phyloP scores from a whole-genome alignment of 495 filamentous ascomycete genomes.

The Corynascus novoguineensis region DNA sequence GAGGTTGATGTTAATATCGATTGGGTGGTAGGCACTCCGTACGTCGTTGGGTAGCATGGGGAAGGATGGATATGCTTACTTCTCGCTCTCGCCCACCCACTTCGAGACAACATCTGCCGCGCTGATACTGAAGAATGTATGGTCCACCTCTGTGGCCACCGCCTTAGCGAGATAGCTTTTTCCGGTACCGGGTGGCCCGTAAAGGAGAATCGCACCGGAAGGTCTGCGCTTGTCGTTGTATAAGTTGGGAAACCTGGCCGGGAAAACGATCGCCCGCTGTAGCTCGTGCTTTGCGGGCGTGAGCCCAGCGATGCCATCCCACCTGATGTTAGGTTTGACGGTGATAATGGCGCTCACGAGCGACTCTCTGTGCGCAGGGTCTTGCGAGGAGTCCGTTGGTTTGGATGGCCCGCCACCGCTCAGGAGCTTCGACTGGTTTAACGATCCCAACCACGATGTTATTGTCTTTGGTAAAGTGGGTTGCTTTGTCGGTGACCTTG shows the following conservation, averaged over 20 bases:
- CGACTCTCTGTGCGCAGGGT: background rate
- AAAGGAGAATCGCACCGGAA: constrained; percentile 93
- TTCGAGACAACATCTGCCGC: constrained; percentile 87
- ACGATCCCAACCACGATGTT: background rate
- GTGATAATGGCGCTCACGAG: constrained; percentile 66
- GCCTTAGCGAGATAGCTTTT: constrained; percentile 92
- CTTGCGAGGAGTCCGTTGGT: background rate
- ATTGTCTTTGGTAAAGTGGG: background rate
- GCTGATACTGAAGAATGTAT: constrained; percentile 60
- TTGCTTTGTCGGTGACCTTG: background rate
- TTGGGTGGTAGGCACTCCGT: too few relatives aligned
- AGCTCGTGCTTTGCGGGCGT: constrained; percentile 87
- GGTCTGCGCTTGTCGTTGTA: constrained; percentile 90
- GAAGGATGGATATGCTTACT: constrained; percentile 34
- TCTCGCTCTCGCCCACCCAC: constrained; percentile 96
- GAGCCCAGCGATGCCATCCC: constrained; percentile 92
- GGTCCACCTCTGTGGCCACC: constrained; percentile 32
- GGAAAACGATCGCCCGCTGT: constrained; percentile 90
- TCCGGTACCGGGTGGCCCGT: constrained; percentile 89
- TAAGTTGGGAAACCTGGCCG: constrained; percentile 89
- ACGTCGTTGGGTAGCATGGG: background rate
- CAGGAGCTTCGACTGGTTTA: background rate
- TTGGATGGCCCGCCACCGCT: background rate
- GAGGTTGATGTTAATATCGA: background rate
- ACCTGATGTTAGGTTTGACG: constrained; percentile 86